phyloP scores from a whole-genome alignment of 2,329 filamentous ascomycete genomes.

The Pseudogymnoascus sp. region DNA sequence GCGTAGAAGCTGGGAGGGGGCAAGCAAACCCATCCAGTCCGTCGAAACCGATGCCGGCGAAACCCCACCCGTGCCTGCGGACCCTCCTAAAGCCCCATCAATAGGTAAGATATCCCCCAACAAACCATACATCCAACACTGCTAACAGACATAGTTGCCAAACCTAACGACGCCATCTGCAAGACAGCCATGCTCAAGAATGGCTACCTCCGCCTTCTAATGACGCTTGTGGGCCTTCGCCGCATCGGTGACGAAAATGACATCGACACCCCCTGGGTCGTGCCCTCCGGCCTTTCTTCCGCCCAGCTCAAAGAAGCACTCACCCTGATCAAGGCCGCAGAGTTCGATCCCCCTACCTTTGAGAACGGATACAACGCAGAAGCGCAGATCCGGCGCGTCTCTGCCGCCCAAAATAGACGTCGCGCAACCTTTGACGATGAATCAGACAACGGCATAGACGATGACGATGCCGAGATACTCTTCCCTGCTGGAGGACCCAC shows the following conservation, averaged over 20 bases:
- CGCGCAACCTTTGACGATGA: conserved; percentile 63
- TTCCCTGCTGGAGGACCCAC: conserved; percentile 65
- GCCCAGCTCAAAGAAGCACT: conserved; percentile 58
- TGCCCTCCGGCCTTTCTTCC: conserved; percentile 58
- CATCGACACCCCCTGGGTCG: conserved; percentile 66
- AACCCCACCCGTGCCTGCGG: conserved; percentile 21
- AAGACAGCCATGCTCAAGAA: conserved; percentile 80
- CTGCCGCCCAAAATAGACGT: conserved; percentile 38
- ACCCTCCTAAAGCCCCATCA: conserved; percentile 35
- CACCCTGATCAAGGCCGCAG: conserved; percentile 66
- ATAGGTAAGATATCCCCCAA: conserved; percentile 39
- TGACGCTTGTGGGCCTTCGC: conserved; percentile 66
- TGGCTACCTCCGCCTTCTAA: conserved; percentile 73
- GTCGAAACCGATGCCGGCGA: conserved; percentile 31
- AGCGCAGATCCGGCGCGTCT: conserved; percentile 68
- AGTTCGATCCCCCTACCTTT: conserved; percentile 69
- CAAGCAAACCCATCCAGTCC: conserved; percentile 50
- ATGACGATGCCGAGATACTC: conserved; percentile 43
- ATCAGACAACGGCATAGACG: conserved; percentile 51
- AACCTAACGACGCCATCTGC: conserved; percentile 53
- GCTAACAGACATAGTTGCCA: conserved; percentile 23
- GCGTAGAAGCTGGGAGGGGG: conserved; percentile 68
- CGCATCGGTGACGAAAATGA: conserved; percentile 52
- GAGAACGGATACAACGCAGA: conserved; percentile 62
- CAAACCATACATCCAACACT: conserved; percentile 7